phyloP scores from a whole-genome alignment of 2,329 filamentous ascomycete species.

The Talaromyces sp. region DNA sequence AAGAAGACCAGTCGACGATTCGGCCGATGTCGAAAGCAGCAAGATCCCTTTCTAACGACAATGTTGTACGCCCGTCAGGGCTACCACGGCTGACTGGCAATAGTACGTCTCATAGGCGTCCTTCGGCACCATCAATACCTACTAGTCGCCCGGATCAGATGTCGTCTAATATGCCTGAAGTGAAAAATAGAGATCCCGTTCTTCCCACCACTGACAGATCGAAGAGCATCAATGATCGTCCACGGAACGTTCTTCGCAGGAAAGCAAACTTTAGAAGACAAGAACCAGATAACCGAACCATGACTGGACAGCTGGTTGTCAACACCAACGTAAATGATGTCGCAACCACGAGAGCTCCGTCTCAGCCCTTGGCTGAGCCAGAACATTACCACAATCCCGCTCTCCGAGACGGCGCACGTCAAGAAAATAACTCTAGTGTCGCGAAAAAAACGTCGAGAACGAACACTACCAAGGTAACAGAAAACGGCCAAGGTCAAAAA shows the following conservation, averaged over 20 bases:
- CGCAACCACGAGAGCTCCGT: not conserved
- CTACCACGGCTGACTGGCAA: conserved; percentile 27
- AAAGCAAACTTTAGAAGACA: conserved; percentile 31
- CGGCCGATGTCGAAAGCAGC: conserved; percentile 20
- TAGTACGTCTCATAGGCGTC: conserved; percentile 15
- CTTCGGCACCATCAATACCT: conserved; percentile 10
- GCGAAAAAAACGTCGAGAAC: conserved; percentile 17
- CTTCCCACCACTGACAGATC: conserved; percentile 19
- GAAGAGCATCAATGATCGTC: conserved; percentile 21
- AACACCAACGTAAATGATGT: not conserved
- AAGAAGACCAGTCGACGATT: conserved; percentile 19
- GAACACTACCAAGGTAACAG: conserved; percentile 15
- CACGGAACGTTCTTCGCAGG: conserved; percentile 39
- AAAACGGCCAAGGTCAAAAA: conserved; percentile 18
- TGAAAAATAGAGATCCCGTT: not conserved
- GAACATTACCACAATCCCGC: not conserved
- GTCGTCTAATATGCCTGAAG: not conserved
- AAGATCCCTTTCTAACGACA: conserved; percentile 20
- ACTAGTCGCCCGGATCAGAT: not conserved
- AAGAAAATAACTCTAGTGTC: conserved; percentile 10
- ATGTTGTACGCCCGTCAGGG: conserved; percentile 24
- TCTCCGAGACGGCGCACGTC: conserved; percentile 3
- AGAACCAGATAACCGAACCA: conserved; percentile 25
- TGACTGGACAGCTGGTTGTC: not conserved
- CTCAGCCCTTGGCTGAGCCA: not conserved